Conservation (phyloP, 2,329 filamentous ascomycete species). For the Colletotrichum incanum region DNA sequence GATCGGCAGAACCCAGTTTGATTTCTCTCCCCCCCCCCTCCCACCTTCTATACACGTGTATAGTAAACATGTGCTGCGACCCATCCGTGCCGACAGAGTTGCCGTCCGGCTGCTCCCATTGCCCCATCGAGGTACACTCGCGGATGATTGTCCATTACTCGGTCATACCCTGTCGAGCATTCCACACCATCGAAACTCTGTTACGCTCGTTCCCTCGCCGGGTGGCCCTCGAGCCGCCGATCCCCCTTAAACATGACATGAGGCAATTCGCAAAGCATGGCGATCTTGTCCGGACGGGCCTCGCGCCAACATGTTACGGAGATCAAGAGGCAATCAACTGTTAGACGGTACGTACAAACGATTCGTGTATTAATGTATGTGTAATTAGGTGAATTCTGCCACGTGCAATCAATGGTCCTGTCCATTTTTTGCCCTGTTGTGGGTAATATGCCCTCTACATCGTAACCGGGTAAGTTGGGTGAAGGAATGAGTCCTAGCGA, state of each 20-base stretch:
- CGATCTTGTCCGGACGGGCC: constrained; percentile 3
- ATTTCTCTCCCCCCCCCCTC: too few species aligned
- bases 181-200: constrained; percentile 19
- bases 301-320: background rate
- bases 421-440: background rate
- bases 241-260: constrained; percentile 8
- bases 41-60: background rate
- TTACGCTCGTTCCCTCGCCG: constrained; percentile 10
- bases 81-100: constrained; percentile 14
- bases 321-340: background rate
- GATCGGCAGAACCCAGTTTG: background rate
- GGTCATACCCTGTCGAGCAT: background rate
- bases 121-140: background rate
- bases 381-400: background rate
- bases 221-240: background rate
- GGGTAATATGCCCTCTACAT: background rate
- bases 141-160: background rate
- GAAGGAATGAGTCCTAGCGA: background rate
- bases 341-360: background rate
- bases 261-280: constrained; percentile 15
- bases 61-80: background rate
- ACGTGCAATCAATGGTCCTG: background rate
- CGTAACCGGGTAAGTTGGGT: background rate
- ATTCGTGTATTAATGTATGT: background rate
- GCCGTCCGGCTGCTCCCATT: constrained; percentile 7